These are phyloP conservation scores for Cryptosporidium tyzzeri DNA, from an alignment of 169 alveolate species.

Conservation along the genomic window DNA sequence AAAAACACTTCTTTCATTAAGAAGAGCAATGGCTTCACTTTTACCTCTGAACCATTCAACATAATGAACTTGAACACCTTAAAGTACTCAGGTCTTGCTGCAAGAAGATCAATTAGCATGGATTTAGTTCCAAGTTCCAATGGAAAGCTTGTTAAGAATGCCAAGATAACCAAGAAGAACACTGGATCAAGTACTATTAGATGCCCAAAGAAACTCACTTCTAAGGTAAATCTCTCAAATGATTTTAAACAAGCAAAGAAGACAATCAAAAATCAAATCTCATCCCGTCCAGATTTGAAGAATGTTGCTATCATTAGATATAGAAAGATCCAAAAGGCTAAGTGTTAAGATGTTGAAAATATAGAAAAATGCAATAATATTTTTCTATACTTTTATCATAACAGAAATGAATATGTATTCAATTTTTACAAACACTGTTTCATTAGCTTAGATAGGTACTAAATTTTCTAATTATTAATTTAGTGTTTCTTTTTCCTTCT, in stretches of 20 bases:
- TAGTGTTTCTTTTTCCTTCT: background rate
- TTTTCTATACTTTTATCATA: background rate
- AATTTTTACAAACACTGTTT: constrained; percentile 1
- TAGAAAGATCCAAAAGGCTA: constrained; percentile 28
- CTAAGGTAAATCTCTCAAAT: constrained; percentile 41
- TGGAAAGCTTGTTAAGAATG: constrained; percentile 47
- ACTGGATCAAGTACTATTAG: constrained; percentile 53
- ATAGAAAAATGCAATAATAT: background rate
- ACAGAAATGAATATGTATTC: constrained; percentile 1
- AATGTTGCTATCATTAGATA: constrained; percentile 44
- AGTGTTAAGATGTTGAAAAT: constrained; percentile 17
- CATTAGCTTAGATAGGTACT: constrained; percentile 1
- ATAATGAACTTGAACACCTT: constrained; percentile 15
- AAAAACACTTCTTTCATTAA: constrained; percentile 59
- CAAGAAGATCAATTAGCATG: constrained; percentile 45
- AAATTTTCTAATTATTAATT: background rate
- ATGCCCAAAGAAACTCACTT: constrained; percentile 47
- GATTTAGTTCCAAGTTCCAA: constrained; percentile 36
- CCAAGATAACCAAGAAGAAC: constrained; percentile 23
- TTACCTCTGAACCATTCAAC: constrained; percentile 60
- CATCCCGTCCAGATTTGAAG: constrained; percentile 24
- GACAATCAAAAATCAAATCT: constrained; percentile 31
- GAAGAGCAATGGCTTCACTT: constrained; percentile 59
- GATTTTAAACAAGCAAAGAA: constrained; percentile 39
- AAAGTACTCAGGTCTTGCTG: constrained; percentile 70